Conservation (phyloP, 257 asterid genomes). For the Solanum chiquidenum region DNA sequence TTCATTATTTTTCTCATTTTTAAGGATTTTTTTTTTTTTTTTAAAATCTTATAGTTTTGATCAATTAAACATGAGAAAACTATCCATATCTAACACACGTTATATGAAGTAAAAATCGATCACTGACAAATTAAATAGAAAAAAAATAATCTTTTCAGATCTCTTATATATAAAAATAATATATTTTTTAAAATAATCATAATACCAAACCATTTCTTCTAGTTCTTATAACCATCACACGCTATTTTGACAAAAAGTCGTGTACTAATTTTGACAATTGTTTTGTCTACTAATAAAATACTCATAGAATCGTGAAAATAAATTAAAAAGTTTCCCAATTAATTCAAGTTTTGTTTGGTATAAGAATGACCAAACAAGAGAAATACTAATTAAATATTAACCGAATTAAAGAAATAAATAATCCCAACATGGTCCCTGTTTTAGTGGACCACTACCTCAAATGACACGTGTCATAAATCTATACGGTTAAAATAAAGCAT, state of each 20-base stretch:
- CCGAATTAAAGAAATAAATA: not conserved
- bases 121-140: not conserved
- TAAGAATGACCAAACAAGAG: not conserved
- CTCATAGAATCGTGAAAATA: not conserved
- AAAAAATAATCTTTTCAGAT: not conserved
- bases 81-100: not conserved
- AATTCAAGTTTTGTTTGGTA: not conserved
- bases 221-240: not conserved
- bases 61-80: not conserved
- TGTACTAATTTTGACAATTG: not conserved
- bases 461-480: not conserved
- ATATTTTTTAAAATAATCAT: no score
- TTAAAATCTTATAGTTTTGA: not conserved
- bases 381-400: not conserved
- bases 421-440: not conserved
- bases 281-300: not conserved
- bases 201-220: not conserved
- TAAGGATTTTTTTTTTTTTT: not conserved
- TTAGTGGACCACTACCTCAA: not conserved
- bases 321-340: not conserved
- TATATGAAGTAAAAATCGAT: not conserved
- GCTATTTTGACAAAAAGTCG: not conserved
- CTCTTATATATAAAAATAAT: not conserved
- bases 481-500: not conserved
- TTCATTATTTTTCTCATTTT: not conserved